These are phyloP conservation scores for Melastoma malabathricum DNA, from an alignment of 345 rosid species.

Conservation along the genomic window DNA sequence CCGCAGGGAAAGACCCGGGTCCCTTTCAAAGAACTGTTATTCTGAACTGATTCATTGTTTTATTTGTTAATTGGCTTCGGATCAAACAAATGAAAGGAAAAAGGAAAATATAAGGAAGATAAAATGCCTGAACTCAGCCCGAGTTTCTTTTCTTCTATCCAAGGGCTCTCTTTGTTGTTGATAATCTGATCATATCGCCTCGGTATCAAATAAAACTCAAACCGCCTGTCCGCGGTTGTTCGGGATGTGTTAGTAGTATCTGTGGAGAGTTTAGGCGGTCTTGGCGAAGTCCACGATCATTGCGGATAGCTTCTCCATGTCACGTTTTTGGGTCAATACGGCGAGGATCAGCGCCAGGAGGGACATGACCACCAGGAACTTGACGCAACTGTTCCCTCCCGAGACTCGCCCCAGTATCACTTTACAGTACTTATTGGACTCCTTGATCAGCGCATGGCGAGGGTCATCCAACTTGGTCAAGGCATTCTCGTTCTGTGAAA, in stretches of 20 bases:
- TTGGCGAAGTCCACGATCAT: constrained; percentile 8
- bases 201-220: no score
- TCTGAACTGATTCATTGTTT: no score
- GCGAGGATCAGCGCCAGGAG: constrained; percentile 24
- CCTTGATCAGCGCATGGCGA: constrained; percentile 16
- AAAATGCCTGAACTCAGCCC: no score
- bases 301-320: constrained; percentile 20
- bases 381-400: constrained; percentile 26
- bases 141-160: no score
- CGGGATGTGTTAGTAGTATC: neutral
- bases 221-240: no score
- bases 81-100: no score
- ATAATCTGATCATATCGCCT: no score
- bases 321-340: constrained; percentile 20
- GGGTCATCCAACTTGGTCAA: constrained; percentile 11
- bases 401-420: constrained; percentile 20
- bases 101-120: no score
- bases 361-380: constrained; percentile 14
- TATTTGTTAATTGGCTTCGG: no score
- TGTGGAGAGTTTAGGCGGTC: neutral
- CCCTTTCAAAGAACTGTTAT: no score
- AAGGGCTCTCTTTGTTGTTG: no score
- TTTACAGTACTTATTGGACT: constrained; percentile 42
- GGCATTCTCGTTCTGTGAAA: constrained; percentile 31
- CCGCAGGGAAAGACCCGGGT: no score